These are phyloP conservation scores for Vanderwaltozyma verrucispora DNA, from an alignment of 805 yeast species.

Conservation along the genomic window DNA sequence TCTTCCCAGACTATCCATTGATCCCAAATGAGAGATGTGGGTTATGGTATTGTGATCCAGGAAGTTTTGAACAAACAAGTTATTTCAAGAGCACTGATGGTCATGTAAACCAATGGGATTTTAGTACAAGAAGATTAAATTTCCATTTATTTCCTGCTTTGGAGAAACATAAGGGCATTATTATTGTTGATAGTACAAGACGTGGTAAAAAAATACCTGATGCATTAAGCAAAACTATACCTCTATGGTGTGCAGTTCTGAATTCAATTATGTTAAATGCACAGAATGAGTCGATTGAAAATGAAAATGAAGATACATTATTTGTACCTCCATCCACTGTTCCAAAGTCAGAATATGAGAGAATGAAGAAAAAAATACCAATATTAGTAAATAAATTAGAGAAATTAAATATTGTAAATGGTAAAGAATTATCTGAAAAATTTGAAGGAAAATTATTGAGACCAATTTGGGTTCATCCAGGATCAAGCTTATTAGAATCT, in stretches of 20 bases:
- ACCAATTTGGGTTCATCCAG: slow-evolving; percentile 66
- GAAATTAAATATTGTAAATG: slow-evolving; percentile 32
- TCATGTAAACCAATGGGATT: slow-evolving; percentile 72
- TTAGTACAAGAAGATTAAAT: slow-evolving; percentile 63
- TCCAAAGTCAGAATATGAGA: slow-evolving; percentile 43
- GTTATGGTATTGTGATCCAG: slow-evolving; percentile 62
- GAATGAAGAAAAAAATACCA: slow-evolving; percentile 40
- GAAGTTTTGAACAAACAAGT: slow-evolving; percentile 33
- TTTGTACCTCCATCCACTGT: slow-evolving; percentile 44
- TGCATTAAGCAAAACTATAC: slow-evolving; percentile 75
- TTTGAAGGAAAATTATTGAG: slow-evolving; percentile 41
- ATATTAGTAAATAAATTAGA: slow-evolving; percentile 36
- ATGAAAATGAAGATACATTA: slow-evolving; percentile 27
- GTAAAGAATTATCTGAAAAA: slow-evolving; percentile 21
- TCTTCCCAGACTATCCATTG: slow-evolving; percentile 37
- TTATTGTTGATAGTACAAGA: slow-evolving; percentile 76
- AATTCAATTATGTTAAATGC: slow-evolving; percentile 38
- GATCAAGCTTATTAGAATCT: slow-evolving; percentile 21
- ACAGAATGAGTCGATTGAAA: neutral
- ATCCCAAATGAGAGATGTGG: slow-evolving; percentile 84
- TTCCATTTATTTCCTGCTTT: slow-evolving; percentile 53
- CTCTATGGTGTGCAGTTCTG: slow-evolving; percentile 83
- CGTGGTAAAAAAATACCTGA: slow-evolving; percentile 82
- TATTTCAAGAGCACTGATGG: slow-evolving; percentile 93
- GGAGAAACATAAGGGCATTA: slow-evolving; percentile 34